A percentile compares a stretch with the other conserved stretches of the same genome.
phyloP scores from a whole-genome alignment of 345 rosid species.

The Corchorus olitorius region DNA sequence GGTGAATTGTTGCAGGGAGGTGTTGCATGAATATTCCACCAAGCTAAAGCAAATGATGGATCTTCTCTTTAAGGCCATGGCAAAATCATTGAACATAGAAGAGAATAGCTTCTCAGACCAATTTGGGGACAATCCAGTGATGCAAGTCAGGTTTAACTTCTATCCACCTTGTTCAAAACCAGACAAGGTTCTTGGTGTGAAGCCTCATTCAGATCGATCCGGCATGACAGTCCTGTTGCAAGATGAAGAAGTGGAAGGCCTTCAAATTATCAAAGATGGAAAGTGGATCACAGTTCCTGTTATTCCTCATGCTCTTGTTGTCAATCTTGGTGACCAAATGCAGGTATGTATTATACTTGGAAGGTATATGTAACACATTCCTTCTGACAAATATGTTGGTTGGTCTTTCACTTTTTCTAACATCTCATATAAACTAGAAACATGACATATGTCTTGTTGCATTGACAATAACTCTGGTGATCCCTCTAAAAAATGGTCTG shows the following conservation, averaged over 20 bases:
- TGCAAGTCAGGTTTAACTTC: constrained; percentile 54
- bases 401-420: background rate
- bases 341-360: constrained; percentile 35
- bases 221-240: constrained; percentile 51
- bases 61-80: constrained; percentile 48
- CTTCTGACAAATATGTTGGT: background rate
- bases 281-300: constrained; percentile 49
- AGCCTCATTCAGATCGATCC: constrained; percentile 57
- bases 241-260: constrained; percentile 49
- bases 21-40: constrained; percentile 32
- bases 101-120: constrained; percentile 44
- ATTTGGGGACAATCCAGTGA: constrained; percentile 35
- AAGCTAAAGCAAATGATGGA: constrained; percentile 34
- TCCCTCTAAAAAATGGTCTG: background rate
- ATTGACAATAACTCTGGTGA: background rate
- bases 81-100: constrained; percentile 38
- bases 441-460: background rate
- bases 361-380: background rate
- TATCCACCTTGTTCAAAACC: constrained; percentile 55
- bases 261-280: constrained; percentile 39
- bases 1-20: constrained; percentile 30
- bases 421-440: background rate
- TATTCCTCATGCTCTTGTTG: constrained; percentile 46
- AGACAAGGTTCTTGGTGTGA: constrained; percentile 49
- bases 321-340: constrained; percentile 58